These are phyloP conservation scores for Lactifluus volemus DNA, from an alignment of 768 basidiomycete species.

Conservation along the genomic window DNA sequence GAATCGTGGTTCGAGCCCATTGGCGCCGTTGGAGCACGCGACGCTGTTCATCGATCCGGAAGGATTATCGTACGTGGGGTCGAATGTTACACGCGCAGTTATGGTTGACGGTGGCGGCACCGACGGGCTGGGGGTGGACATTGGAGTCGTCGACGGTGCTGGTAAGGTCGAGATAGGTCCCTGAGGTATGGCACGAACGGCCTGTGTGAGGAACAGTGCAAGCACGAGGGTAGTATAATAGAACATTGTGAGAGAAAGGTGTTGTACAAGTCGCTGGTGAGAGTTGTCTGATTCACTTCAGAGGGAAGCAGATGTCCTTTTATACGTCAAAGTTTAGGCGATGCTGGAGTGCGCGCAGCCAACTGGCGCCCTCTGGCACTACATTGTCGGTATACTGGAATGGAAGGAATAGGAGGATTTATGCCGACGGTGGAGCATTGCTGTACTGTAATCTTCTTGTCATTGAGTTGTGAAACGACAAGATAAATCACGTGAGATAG, in stretches of 20 bases:
- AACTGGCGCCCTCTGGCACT: neutral
- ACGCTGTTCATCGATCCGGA: constrained; percentile 33
- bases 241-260: neutral
- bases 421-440: neutral
- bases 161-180: too few relatives aligned
- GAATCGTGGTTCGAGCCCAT: constrained; percentile 42
- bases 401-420: neutral
- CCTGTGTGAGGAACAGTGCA: neutral
- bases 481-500: too few relatives aligned
- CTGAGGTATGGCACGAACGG: neutral
- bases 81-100: constrained; percentile 28
- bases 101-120: neutral
- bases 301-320: neutral
- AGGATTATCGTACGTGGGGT: constrained; percentile 41
- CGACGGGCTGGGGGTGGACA: neutral
- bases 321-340: constrained; percentile 5
- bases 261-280: neutral
- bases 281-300: neutral
- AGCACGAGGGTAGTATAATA: neutral
- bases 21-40: constrained; percentile 43
- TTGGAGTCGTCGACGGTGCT: too few relatives aligned
- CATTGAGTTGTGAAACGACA: too few relatives aligned
- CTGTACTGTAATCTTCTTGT: too few relatives aligned
- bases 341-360: neutral
- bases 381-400: neutral